Conservation (phyloP, 208 protist species). For the Crithidia acanthocephali region DNA sequence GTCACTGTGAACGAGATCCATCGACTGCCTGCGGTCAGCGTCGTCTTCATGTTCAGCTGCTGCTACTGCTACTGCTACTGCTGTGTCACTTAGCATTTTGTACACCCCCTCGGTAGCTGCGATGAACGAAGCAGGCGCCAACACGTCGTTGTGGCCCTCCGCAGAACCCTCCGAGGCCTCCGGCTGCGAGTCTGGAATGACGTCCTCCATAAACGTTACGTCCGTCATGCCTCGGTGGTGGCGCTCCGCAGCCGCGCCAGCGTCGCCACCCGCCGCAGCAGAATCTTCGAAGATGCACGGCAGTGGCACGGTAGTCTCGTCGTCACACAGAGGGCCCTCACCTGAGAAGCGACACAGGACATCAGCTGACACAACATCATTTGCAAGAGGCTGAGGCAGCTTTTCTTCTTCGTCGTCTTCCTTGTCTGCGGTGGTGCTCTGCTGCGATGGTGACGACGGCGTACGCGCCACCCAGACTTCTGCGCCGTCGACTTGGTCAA, state of each 20-base stretch:
- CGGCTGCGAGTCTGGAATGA: conserved; percentile 13
- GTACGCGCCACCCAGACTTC: conserved; percentile 16
- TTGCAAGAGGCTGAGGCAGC: neutral
- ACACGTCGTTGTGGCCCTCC: neutral
- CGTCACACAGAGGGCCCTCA: neutral
- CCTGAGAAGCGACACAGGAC: conserved; percentile 2
- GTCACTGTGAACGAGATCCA: neutral
- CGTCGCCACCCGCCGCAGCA: neutral
- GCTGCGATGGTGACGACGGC: neutral
- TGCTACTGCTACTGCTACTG: neutral
- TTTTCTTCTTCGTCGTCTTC: neutral
- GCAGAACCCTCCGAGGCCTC: neutral
- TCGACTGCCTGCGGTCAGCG: neutral
- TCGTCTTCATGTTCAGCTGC: neutral
- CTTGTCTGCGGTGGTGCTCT: neutral
- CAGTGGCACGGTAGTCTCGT: conserved; percentile 11
- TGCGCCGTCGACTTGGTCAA: neutral
- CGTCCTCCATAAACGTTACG: neutral
- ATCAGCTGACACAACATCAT: neutral
- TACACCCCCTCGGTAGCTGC: neutral
- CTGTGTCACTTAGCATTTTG: too few species aligned
- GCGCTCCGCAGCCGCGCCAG: neutral
- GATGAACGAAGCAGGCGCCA: conserved; percentile 3
- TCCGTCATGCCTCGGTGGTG: neutral
- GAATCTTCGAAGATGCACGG: neutral